These are phyloP conservation scores for Claviceps sp. DNA, from an alignment of 2,329 filamentous ascomycete genomes.

Conservation along the genomic window DNA sequence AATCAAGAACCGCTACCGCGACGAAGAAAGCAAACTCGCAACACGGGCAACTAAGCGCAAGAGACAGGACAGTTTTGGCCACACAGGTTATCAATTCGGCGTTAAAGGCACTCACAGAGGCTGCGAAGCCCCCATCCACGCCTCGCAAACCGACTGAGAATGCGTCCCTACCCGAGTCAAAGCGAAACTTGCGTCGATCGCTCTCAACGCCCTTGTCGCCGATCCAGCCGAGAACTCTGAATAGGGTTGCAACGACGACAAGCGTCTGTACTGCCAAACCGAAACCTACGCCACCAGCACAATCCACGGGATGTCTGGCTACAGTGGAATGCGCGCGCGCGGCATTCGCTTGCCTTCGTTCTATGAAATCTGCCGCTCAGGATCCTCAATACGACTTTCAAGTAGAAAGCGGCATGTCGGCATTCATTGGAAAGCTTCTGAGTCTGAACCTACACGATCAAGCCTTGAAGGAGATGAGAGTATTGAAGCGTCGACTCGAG, in stretches of 20 bases:
- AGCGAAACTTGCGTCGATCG: constrained; percentile 37
- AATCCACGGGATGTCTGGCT: constrained; percentile 35
- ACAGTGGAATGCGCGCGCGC: constrained; percentile 56
- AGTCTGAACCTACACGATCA: constrained; percentile 51
- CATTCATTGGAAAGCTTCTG: constrained; percentile 53
- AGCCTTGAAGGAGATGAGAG: constrained; percentile 53
- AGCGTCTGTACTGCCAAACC: constrained; percentile 21
- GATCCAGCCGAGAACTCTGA: constrained; percentile 46
- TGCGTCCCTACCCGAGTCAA: constrained; percentile 19
- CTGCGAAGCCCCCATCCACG: constrained; percentile 36
- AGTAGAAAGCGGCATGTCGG: constrained; percentile 60
- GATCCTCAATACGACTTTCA: constrained; percentile 49
- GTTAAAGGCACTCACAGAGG: constrained; percentile 55
- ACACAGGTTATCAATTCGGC: constrained; percentile 61
- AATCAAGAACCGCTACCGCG: constrained; percentile 12
- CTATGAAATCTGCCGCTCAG: constrained; percentile 39
- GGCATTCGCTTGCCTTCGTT: constrained; percentile 52
- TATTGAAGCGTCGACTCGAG: constrained; percentile 52
- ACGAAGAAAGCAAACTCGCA: constrained; percentile 9
- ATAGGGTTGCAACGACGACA: constrained; percentile 44
- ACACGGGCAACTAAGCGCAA: constrained; percentile 19
- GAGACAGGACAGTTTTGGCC: constrained; percentile 52
- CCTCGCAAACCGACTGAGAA: constrained; percentile 22
- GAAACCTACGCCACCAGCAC: constrained; percentile 15
- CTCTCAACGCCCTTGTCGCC: constrained; percentile 46